Conservation (phyloP, 2,329 filamentous ascomycete genomes). For the Whalleya microplaca region DNA sequence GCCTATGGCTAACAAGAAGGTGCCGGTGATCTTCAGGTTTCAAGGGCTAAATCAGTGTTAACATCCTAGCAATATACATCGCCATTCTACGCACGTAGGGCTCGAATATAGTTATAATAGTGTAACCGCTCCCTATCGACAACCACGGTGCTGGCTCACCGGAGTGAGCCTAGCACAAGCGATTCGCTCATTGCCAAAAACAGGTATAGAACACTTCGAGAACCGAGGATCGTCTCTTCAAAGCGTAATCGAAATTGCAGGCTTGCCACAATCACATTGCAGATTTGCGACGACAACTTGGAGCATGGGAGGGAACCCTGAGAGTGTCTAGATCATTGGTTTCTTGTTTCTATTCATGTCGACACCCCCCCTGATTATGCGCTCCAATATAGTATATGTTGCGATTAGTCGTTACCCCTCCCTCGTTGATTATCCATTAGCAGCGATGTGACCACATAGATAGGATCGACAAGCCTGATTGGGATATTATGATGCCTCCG, state of each 20-base stretch:
- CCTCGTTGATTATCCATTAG: neutral
- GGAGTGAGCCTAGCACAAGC: neutral
- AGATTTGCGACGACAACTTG: neutral
- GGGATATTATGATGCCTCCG: neutral
- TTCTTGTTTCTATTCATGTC: neutral
- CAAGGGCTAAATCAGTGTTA: too few species aligned
- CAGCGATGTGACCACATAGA: neutral
- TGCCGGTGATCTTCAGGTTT: too few species aligned
- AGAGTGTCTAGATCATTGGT: too few species aligned
- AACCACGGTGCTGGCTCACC: neutral
- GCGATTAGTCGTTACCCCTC: neutral
- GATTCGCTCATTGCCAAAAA: neutral
- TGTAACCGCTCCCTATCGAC: neutral
- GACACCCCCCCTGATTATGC: neutral
- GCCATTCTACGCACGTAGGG: too few species aligned
- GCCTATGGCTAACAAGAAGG: too few species aligned
- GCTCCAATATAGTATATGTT: neutral
- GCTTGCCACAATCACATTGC: too few species aligned
- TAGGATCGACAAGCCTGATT: neutral
- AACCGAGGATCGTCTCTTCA: neutral
- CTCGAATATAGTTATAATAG: too few species aligned
- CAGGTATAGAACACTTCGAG: neutral
- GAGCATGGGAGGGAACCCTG: neutral
- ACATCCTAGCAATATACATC: too few species aligned
- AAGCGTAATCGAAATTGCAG: neutral